Conservation (phyloP, 108 stramenopile genomes). For the Nannochloropsis salina region DNA sequence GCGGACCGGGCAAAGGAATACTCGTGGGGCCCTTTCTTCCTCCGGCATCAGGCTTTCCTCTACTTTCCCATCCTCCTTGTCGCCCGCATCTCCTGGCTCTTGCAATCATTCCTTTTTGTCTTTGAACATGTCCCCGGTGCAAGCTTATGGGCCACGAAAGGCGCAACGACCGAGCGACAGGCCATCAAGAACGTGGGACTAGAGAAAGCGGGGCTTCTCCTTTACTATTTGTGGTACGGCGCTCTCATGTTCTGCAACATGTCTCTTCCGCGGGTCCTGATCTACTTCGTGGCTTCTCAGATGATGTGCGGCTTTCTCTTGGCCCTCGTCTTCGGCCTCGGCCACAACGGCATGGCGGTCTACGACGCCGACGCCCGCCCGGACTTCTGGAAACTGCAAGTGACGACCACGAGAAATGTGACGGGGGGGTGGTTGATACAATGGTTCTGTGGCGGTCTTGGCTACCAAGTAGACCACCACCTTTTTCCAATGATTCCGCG, state of each 20-base stretch:
- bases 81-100: slow-evolving; percentile 90
- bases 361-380: slow-evolving; percentile 89
- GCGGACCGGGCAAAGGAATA: slow-evolving; percentile 78
- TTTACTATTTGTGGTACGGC: slow-evolving; percentile 75
- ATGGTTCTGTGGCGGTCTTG: slow-evolving; percentile 97
- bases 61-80: slow-evolving; percentile 94
- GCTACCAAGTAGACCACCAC: slow-evolving; percentile 99
- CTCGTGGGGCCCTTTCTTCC: slow-evolving; percentile 67
- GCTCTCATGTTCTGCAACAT: slow-evolving; percentile 61
- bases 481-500: slow-evolving; percentile 94
- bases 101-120: slow-evolving; percentile 83
- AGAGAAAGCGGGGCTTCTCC: slow-evolving; percentile 66
- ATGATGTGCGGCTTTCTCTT: slow-evolving; percentile 82
- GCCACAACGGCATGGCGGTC: slow-evolving; percentile 98
- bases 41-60: slow-evolving; percentile 74
- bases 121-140: slow-evolving; percentile 56
- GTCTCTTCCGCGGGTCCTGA: slow-evolving; percentile 26
- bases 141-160: slow-evolving; percentile 34
- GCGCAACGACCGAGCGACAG: not conserved
- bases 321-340: slow-evolving; percentile 94
- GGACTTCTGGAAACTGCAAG: slow-evolving; percentile 98
- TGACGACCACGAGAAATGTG: slow-evolving; percentile 96
- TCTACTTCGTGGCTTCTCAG: slow-evolving; percentile 62
- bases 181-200: slow-evolving; percentile 70
- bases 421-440: slow-evolving; percentile 76